Base-by-base conservation (phyloP, 768 basidiomycete species). In the Kwoniella shandongensis region DNA sequence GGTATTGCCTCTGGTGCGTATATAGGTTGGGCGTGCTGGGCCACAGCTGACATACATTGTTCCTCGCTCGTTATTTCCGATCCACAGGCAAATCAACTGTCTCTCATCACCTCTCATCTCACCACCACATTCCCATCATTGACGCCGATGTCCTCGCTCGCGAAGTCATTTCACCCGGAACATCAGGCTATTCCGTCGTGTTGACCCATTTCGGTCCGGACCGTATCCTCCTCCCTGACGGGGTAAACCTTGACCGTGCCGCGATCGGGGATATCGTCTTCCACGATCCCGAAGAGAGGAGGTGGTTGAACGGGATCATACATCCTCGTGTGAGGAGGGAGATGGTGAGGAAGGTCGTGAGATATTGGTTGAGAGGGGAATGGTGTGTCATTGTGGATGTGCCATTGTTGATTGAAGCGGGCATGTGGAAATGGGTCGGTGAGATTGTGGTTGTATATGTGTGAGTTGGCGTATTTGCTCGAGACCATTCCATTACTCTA, bases 61-160 rank as follows among this genome's bases (percentile, higher is more conserved):
- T n/a, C n/a, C n/a, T n/a, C n/a, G n/a, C n/a, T n/a, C n/a, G n/a
- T n/a, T n/a, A n/a, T n/a, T n/a, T n/a, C n/a, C n/a, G n/a, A n/a
- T 35, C n/a, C 23, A 32, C 29, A 6, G 92, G 94, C 51, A 99
- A 99, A 79, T 96, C 93, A 0, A 88, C 91, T 12, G 96, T 92
- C 11, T 89, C 92, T 0, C 77, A 78, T 6, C 80, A 92, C 39
- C 80, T 98, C 32, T 81, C 82, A 49, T 79, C 81, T 0, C 50
- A 44, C 4, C 85, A 85, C 64, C 67, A 76, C 27, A 78, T 98
- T 27, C 89, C 91, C n/a, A 79, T 98, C 65, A 83, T 98, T 66
- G 96, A 99, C 72, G 92, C 94, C 1, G 94, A 98, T 80, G 61
- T 89, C 15, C 81, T 98, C 47, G 90, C 93, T 2, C 86, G 92